Conservation (phyloP, 352 stramenopile genomes). For the Globisporangium emineosum region DNA sequence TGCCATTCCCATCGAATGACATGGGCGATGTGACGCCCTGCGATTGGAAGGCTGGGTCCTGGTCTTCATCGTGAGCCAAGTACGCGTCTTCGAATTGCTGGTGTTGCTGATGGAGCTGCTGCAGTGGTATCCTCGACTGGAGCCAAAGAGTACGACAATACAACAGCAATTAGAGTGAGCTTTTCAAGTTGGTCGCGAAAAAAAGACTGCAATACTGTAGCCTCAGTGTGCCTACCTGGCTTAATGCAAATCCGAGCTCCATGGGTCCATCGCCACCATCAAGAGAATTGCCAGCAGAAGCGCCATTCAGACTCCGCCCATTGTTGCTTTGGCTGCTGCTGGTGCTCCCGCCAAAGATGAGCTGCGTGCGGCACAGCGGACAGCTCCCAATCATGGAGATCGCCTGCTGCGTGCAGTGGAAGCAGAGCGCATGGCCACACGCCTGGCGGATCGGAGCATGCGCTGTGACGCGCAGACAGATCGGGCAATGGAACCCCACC, state of each 20-base stretch:
- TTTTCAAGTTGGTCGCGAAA: not conserved
- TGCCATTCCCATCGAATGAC: constrained; percentile 15
- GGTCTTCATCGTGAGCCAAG: not conserved
- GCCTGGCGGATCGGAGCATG: constrained; percentile 42
- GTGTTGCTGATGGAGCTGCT: constrained; percentile 3
- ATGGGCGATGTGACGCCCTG: constrained; percentile 6
- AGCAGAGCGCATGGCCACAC: constrained; percentile 53
- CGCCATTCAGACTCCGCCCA: not conserved
- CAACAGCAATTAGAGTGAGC: not conserved
- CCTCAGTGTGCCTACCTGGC: constrained; percentile 8
- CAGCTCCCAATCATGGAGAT: constrained; percentile 36
- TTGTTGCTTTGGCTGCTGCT: not conserved
- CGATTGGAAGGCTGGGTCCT: not conserved
- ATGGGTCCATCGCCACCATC: not conserved
- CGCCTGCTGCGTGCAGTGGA: constrained; percentile 49
- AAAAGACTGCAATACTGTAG: not conserved
- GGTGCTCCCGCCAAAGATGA: constrained; percentile 29
- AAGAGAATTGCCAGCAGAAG: not conserved
- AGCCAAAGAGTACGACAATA: constrained; percentile 1
- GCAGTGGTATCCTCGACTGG: constrained; percentile 6
- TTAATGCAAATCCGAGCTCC: not conserved
- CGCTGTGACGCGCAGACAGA: constrained; percentile 36
- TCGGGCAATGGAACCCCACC: constrained; percentile 32
- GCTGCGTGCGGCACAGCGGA: constrained; percentile 46
- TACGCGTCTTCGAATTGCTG: constrained; percentile 10